These are phyloP conservation scores for Penicillium rolfsii DNA, from an alignment of 2,329 filamentous ascomycete species.

Conservation along the genomic window DNA sequence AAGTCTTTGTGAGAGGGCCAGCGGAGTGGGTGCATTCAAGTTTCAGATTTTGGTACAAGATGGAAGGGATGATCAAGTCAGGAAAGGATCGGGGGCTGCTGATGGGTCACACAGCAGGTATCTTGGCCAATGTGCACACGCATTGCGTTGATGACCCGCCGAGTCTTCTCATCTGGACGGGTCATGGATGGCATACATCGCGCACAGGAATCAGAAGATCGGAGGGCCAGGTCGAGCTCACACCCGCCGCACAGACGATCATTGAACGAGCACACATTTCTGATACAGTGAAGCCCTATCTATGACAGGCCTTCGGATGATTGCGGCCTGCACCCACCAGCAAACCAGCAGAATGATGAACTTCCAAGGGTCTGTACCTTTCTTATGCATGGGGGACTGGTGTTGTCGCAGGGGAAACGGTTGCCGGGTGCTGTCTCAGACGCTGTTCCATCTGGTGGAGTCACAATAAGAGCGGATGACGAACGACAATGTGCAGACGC, in stretches of 20 bases:
- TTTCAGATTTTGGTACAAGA: not conserved
- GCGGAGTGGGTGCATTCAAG: not conserved
- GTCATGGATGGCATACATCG: conserved; percentile 13
- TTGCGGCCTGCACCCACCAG: not conserved
- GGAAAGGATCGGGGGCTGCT: conserved; percentile 13
- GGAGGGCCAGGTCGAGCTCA: conserved; percentile 14
- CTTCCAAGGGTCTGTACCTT: not conserved
- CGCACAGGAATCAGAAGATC: conserved; percentile 7
- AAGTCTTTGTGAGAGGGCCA: not conserved
- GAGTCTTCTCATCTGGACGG: conserved; percentile 21
- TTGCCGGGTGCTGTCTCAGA: conserved; percentile 14
- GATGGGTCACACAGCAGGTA: conserved; percentile 19
- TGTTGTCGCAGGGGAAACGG: conserved; percentile 7
- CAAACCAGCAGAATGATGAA: not conserved
- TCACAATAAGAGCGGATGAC: conserved; percentile 18
- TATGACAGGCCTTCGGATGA: not conserved
- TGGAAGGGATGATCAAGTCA: conserved; percentile 16
- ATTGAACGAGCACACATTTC: not conserved
- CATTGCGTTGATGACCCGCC: conserved; percentile 26
- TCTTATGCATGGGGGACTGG: not conserved
- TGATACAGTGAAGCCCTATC: not conserved
- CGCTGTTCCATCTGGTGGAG: conserved; percentile 23
- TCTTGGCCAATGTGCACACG: conserved; percentile 21
- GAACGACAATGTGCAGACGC: conserved; percentile 23
- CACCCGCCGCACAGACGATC: conserved; percentile 5